Evolutionary conservation across 208 protist species (phyloP).

Genomic region (Jaenimonas drosophilae): DNA sequence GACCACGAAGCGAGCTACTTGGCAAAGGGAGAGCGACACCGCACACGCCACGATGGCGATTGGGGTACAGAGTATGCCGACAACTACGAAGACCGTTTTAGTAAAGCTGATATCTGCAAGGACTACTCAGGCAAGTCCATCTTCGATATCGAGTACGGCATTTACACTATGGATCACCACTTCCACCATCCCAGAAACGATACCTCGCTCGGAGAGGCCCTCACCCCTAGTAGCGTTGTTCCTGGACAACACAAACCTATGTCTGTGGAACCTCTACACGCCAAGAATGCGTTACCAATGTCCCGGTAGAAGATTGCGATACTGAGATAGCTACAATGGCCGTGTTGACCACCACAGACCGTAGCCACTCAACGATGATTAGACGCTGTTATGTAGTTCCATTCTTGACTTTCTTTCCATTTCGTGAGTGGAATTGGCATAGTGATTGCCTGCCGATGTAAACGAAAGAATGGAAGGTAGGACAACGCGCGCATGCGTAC

Average conservation of each 20-base stretch:
- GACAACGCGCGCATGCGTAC: no score
- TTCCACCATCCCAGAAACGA: conserved; percentile 79
- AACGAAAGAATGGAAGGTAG: no score
- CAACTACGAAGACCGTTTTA: conserved; percentile 50
- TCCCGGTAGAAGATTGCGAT: neutral
- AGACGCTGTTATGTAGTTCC: no score
- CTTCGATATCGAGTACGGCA: conserved; percentile 72
- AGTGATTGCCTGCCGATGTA: no score
- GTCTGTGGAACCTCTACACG: conserved; percentile 59
- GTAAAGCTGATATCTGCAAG: conserved; percentile 48
- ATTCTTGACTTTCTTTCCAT: no score
- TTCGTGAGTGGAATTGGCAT: no score
- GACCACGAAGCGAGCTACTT: conserved; percentile 39
- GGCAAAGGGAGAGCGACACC: conserved; percentile 21
- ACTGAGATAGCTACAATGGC: no score
- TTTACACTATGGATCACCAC: conserved; percentile 76
- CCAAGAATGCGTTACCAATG: conserved; percentile 57
- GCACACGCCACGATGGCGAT: conserved; percentile 26
- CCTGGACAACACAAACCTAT: conserved; percentile 82
- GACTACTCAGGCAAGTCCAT: conserved; percentile 42
- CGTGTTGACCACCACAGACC: no score
- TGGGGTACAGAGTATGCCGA: conserved; percentile 64
- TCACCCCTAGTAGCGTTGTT: conserved; percentile 68
- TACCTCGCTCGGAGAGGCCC: conserved; percentile 53
- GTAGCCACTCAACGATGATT: no score